Base-by-base conservation (phyloP, 129 eudicot genomes). In the Saussurea involucrata region DNA sequence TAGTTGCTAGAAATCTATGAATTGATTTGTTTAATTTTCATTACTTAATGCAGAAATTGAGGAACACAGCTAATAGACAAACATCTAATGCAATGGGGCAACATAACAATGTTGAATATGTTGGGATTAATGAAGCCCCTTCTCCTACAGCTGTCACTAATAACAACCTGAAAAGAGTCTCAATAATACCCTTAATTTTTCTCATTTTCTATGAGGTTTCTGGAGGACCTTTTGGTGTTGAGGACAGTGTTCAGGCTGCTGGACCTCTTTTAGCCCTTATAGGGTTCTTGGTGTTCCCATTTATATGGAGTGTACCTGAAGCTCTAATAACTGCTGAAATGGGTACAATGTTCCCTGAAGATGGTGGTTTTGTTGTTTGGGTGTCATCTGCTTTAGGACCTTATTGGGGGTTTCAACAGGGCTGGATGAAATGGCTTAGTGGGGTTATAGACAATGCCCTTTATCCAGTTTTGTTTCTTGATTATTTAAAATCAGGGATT, bases 371-470 rank as follows among this genome's bases (percentile, higher is more conserved):
- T 77, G 97, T 91, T 68, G 97, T 91, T 68, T 91, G 97, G 97
- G 97, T 91, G 3, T 82, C 97, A 5, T 82, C 97, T 15, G 97
- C 97, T 70, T 83, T 91, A 63, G 97, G 97, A 8, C 88, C 89
- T 7, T 91, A 80, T 34, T 91, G 97, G 97, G 97, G 93, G 53
- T 91, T 91, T 66, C 97, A 91, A 76, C 97, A 91, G 44, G 97
- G 97, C 28, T 91, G 97, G 97, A 85, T 91, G 97, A 91, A 91
- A 78, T 91, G 97, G 97, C 89, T 88, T 8, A 86, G 93, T 58
- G 97, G 93, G 46, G 97, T 91, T 12, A 88, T 91, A 7, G 97
- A 91, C 73, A 91, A 91, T 44, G 94, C 97, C 9, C 80, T 91
- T 2, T 91, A 91, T 81, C 97, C 97, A 0, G 88, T 88, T 42